Conservation (phyloP, 2,329 filamentous ascomycete genomes). For the Fusarium abutilonis region DNA sequence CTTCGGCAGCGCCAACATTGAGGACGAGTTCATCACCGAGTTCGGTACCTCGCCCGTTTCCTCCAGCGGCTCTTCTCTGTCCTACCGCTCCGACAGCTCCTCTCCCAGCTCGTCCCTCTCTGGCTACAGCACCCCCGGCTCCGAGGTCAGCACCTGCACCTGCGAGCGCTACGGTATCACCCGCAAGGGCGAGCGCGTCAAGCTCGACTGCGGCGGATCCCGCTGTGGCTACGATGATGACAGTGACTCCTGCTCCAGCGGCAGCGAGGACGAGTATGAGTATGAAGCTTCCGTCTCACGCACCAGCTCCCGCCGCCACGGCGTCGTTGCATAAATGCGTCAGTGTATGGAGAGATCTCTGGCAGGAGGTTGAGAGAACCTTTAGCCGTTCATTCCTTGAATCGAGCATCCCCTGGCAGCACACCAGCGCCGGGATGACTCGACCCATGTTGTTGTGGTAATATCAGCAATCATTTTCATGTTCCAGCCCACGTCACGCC, state of each 20-base stretch:
- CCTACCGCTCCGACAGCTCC: slow-evolving; percentile 77
- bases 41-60: slow-evolving; percentile 70
- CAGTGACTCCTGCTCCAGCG: slow-evolving; percentile 73
- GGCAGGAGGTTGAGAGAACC: slow-evolving; percentile 45
- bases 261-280: slow-evolving; percentile 66
- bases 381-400: slow-evolving; percentile 51
- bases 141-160: slow-evolving; percentile 82
- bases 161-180: slow-evolving; percentile 98
- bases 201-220: slow-evolving; percentile 91
- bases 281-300: slow-evolving; percentile 57
- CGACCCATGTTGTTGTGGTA: slow-evolving; percentile 46
- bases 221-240: slow-evolving; percentile 86
- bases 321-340: slow-evolving; percentile 60
- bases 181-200: slow-evolving; percentile 89
- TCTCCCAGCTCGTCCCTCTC: slow-evolving; percentile 77
- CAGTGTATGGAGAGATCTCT: slow-evolving; percentile 37
- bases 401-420: slow-evolving; percentile 42
- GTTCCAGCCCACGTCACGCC: slow-evolving; percentile 45
- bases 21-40: slow-evolving; percentile 65
- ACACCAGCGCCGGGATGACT: slow-evolving; percentile 46
- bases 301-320: slow-evolving; percentile 69
- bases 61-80: slow-evolving; percentile 75
- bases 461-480: slow-evolving; percentile 44
- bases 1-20: slow-evolving; percentile 71
- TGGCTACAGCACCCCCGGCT: slow-evolving; percentile 81